phyloP scores from a whole-genome alignment of 1,284 basidiomycete genomes.

The Cutaneotrichosporon cyanovorans region DNA sequence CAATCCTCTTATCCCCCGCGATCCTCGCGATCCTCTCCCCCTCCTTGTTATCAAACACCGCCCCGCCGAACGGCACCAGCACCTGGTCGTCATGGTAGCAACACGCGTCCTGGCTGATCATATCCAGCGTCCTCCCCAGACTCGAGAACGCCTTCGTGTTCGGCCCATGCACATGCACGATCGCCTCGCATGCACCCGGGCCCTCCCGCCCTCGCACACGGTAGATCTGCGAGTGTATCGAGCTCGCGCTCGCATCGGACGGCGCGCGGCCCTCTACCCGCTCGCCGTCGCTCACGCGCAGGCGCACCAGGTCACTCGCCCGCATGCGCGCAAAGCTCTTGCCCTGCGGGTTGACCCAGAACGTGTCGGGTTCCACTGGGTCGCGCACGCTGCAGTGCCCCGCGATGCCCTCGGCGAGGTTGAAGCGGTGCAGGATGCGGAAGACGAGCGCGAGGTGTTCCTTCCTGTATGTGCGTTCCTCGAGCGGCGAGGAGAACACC shows the following conservation, averaged over 20 bases:
- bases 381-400: conserved; percentile 38
- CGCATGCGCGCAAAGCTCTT: conserved; percentile 36
- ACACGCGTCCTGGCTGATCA: conserved; percentile 41
- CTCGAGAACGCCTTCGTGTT: conserved; percentile 34
- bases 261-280: conserved; percentile 32
- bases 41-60: conserved; percentile 35
- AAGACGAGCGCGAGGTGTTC: conserved; percentile 38
- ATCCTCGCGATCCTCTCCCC: conserved; percentile 32
- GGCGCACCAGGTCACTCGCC: conserved; percentile 29
- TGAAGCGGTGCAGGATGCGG: conserved; percentile 30
- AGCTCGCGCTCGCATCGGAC: conserved; percentile 32
- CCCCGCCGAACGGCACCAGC: conserved; percentile 38
- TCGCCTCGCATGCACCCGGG: conserved; percentile 26
- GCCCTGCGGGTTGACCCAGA: conserved; percentile 41
- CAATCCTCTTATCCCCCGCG: conserved; percentile 25
- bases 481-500: conserved; percentile 22
- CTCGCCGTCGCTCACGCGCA: conserved; percentile 21
- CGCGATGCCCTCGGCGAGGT: conserved; percentile 34
- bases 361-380: conserved; percentile 36
- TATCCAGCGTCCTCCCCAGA: conserved; percentile 31
- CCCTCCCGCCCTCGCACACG: conserved; percentile 25
- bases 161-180: conserved; percentile 40
- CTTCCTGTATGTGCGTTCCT: conserved; percentile 34
- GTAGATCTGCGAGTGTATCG: conserved; percentile 38
- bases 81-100: conserved; percentile 32